A percentile compares a stretch with the other conserved stretches of the same genome.
Conservation (phyloP, 495 filamentous ascomycete genomes). For the Penicillium lividum region DNA sequence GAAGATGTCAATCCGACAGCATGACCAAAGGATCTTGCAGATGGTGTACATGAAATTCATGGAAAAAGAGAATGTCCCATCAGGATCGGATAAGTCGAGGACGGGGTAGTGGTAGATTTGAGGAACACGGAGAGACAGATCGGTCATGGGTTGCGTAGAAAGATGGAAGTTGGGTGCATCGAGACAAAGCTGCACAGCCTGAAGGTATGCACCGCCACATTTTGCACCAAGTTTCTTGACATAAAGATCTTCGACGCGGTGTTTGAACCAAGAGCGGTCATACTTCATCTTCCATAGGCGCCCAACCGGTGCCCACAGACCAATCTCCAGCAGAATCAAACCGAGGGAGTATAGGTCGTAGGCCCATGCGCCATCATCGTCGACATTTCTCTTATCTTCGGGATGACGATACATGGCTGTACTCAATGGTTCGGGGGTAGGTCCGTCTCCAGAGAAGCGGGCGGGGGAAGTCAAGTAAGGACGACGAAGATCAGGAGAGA, state of each 20-base stretch:
- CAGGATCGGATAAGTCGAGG: slow-evolving; percentile 49
- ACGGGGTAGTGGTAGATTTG: slow-evolving; percentile 51
- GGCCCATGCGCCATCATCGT: slow-evolving; percentile 53
- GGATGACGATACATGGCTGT: slow-evolving; percentile 77
- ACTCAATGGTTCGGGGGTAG: slow-evolving; percentile 49
- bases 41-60: slow-evolving; percentile 53
- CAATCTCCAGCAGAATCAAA: slow-evolving; percentile 81
- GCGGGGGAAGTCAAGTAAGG: slow-evolving; percentile 82
- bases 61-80: slow-evolving; percentile 48
- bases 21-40: slow-evolving; percentile 46
- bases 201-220: slow-evolving; percentile 76
- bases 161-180: slow-evolving; percentile 66
- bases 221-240: slow-evolving; percentile 67
- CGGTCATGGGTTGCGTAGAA: slow-evolving; percentile 57
- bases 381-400: slow-evolving; percentile 62
- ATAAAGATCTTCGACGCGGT: slow-evolving; percentile 61
- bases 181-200: slow-evolving; percentile 78
- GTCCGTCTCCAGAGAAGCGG: slow-evolving; percentile 69
- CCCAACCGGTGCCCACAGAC: slow-evolving; percentile 80
- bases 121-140: slow-evolving; percentile 44
- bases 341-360: slow-evolving; percentile 86
- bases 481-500: slow-evolving; percentile 61
- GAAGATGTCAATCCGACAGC: slow-evolving; percentile 49
- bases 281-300: slow-evolving; percentile 69
- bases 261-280: slow-evolving; percentile 61